Evolutionary conservation across 202 grass and related monocot species (phyloP).

Genomic region (Bolboschoenoplectus hybrid): DNA sequence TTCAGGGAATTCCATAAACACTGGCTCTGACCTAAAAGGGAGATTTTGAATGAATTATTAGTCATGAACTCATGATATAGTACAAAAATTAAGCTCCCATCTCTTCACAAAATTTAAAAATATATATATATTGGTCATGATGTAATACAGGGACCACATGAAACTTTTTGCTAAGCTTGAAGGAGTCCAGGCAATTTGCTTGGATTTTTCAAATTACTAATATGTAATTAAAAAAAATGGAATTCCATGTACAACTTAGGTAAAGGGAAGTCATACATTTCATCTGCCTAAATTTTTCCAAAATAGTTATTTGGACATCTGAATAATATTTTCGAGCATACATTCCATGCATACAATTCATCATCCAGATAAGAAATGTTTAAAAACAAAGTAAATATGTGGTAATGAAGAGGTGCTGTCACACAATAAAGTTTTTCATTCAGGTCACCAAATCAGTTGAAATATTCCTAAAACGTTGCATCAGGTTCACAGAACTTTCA

Average conservation of each 20-base stretch:
- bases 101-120: neutral
- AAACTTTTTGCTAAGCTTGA: neutral
- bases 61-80: neutral
- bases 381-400: neutral
- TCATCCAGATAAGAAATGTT: neutral
- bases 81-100: neutral
- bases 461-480: neutral
- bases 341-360: neutral
- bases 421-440: neutral
- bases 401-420: neutral
- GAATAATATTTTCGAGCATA: neutral
- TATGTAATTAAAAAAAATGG: neutral
- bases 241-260: neutral
- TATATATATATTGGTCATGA: neutral
- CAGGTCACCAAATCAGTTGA: neutral
- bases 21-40: conserved; percentile 80
- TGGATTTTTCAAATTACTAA: neutral
- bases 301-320: neutral
- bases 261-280: neutral
- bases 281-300: neutral
- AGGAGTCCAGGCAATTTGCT: neutral
- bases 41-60: conserved; percentile 35
- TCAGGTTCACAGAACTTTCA: neutral
- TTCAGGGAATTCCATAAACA: conserved; percentile 94
- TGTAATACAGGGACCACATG: neutral